Conservation (phyloP, 139 green algal species). For the Micractinium sp. region DNA sequence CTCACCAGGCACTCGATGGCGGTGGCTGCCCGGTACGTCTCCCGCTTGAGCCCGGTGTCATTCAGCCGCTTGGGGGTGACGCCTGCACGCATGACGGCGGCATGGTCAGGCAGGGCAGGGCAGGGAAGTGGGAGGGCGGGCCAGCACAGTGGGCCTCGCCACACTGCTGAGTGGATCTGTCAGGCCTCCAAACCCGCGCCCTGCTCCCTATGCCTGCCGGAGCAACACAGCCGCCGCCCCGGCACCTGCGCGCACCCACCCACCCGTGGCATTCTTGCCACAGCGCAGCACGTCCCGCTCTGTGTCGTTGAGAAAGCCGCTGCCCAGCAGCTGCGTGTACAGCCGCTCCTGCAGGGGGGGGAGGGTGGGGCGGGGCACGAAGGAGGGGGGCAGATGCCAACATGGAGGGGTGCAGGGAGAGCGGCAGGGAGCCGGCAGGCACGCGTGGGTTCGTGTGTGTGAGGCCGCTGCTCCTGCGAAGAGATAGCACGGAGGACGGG, state of each 20-base stretch:
- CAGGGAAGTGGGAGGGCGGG: neutral
- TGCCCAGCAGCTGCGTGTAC: constrained; percentile 39
- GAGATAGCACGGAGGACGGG: too few relatives aligned
- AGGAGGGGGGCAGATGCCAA: too few relatives aligned
- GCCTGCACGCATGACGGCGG: neutral
- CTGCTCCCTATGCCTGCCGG: too few relatives aligned
- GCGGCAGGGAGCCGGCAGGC: too few relatives aligned
- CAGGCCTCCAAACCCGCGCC: too few relatives aligned
- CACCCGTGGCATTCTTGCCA: constrained; percentile 67
- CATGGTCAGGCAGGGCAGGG: neutral
- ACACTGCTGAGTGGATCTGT: too few relatives aligned
- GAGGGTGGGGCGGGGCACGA: too few relatives aligned
- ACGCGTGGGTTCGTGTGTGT: too few relatives aligned
- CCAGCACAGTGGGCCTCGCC: too few relatives aligned
- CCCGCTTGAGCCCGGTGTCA: constrained; percentile 21
- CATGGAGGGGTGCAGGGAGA: too few relatives aligned
- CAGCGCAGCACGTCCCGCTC: constrained; percentile 70
- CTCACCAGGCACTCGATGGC: constrained; percentile 57
- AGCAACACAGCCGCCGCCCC: too few relatives aligned
- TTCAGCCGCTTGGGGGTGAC: constrained; percentile 53
- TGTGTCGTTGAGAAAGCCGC: constrained; percentile 47
- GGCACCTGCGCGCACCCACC: neutral
- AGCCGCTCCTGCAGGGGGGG: constrained; percentile 45
- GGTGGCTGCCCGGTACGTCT: constrained; percentile 62
- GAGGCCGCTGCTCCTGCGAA: too few relatives aligned